Evolutionary conservation across 2,329 filamentous ascomycete genomes (phyloP), one percentile per base, ranked within the genome.

Genomic region (Scedosporium apiospermum): DNA sequence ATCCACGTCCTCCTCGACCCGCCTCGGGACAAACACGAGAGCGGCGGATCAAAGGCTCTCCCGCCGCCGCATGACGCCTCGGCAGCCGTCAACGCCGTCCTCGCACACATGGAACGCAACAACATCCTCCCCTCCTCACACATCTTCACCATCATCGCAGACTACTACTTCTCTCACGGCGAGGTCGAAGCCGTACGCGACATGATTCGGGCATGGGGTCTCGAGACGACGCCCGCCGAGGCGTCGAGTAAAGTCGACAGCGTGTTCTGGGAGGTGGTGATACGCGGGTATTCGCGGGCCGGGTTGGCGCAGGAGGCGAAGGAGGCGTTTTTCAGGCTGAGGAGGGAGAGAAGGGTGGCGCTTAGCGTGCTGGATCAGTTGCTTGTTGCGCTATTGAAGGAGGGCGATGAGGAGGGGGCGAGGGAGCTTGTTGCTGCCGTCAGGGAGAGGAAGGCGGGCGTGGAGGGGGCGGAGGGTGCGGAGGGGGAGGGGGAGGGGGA

Each of bases 61-160:
- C 10, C 34, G 10, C 10, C 34, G 10, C 34, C 34, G 4, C 34
- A 75, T 51, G 71, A 74, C 1, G 83, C 85, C 62, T 81, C 89
- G 14, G 79, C 81, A 55, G 79, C 79, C 1, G 79, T 93, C 23
- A 55, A 64, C 30, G 61, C 34, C 6, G 59, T 66, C 6, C 78
- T 91, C 53, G 73, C 77, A 1, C 83, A 88, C 71, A 88, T 95
- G 80, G 74, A 76, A 60, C 67, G 69, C 5, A 74, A 78, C 26
- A 80, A 81, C 21, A 69, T 88, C 53, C 71, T 79, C 58, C 79
- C 85, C 2, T 83, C 82, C 3, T 73, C 84, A 1, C 82, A 91
- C 67, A 89, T 91, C 69, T 89, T 89, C 76, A 93, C 89, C 26
- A 89, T 88, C 68, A 81, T 95, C 21, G 77, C 89, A 57, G 82